A percentile compares a stretch with the other conserved stretches of the same genome.
Evolutionary conservation across 1,139 yeast genomes (phyloP).

Genomic region (Yamadazyma mexicana): DNA sequence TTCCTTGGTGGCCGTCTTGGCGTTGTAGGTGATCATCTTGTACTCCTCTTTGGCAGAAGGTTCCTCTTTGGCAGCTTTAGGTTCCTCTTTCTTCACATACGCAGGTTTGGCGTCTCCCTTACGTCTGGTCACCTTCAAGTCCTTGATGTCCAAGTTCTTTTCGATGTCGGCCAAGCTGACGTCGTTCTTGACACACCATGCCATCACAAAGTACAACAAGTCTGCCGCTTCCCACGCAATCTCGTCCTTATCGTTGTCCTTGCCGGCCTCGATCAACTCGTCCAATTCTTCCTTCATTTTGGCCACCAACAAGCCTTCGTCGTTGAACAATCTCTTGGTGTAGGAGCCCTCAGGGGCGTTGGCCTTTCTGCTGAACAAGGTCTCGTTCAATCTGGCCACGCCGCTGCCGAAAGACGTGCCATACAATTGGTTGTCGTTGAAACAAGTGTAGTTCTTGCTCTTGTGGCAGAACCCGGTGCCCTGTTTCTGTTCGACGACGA

Average conservation of each 20-base stretch:
- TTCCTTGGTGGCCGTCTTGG: slow-evolving; percentile 43
- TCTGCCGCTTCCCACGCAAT: slow-evolving; percentile 98
- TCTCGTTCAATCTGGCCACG: slow-evolving; percentile 61
- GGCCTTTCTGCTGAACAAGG: slow-evolving; percentile 52
- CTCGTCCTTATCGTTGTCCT: slow-evolving; percentile 50
- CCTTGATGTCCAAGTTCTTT: slow-evolving; percentile 78
- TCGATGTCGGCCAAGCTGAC: slow-evolving; percentile 81
- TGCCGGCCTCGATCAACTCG: slow-evolving; percentile 83
- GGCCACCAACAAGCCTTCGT: slow-evolving; percentile 71
- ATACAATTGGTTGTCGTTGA: slow-evolving; percentile 44
- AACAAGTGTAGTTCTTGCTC: slow-evolving; percentile 72
- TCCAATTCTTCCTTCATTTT: slow-evolving; percentile 96
- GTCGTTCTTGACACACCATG: slow-evolving; percentile 82
- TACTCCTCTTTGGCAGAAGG: slow-evolving; percentile 30
- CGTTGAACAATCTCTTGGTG: slow-evolving; percentile 83
- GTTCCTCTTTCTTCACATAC: slow-evolving; percentile 32
- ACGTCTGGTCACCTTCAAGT: slow-evolving; percentile 85
- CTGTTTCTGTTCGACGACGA: slow-evolving; percentile 71
- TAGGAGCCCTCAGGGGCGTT: slow-evolving; percentile 90
- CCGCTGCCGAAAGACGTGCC: slow-evolving; percentile 57
- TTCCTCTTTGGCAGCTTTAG: slow-evolving; percentile 9
- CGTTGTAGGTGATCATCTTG: slow-evolving; percentile 61
- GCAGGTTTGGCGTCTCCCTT: slow-evolving; percentile 94
- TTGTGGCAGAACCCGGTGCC: slow-evolving; percentile 94
- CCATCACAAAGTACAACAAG: slow-evolving; percentile 82